Conservation (phyloP, 2,329 filamentous ascomycete genomes). For the Trichophyton equinum region DNA sequence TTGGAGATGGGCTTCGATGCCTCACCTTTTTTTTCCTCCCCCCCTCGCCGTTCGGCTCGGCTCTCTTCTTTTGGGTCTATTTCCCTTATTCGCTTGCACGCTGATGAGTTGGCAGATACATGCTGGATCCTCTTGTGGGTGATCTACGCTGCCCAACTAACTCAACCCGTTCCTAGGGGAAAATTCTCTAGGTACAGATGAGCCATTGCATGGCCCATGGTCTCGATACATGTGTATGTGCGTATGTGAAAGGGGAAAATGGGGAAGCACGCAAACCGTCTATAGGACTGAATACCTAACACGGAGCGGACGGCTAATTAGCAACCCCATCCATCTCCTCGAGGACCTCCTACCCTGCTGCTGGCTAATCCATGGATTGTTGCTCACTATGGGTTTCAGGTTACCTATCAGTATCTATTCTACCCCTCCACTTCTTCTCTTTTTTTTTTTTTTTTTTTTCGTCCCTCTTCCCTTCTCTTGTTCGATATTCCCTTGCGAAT, state of each 20-base stretch:
- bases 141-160: conserved; percentile 20
- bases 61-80: conserved; percentile 9
- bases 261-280: neutral
- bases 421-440: conserved; percentile 3
- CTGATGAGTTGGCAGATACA: conserved; percentile 17
- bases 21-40: conserved; percentile 13
- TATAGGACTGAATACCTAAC: neutral
- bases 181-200: neutral
- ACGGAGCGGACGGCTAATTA: neutral
- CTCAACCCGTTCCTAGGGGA: neutral
- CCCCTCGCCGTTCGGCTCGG: conserved; percentile 14
- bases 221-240: neutral
- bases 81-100: conserved; percentile 4
- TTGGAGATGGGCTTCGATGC: conserved; percentile 11
- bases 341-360: neutral
- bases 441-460: no score
- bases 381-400: neutral
- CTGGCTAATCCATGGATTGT: neutral
- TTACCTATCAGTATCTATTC: conserved; percentile 4
- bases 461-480: no score
- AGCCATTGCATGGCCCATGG: neutral
- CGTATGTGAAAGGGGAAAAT: neutral
- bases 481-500: neutral
- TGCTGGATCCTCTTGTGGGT: conserved; percentile 26
- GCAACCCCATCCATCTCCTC: neutral